phyloP scores from a whole-genome alignment of 2,329 filamentous ascomycete genomes.

The Curvularia hawaiiensis region DNA sequence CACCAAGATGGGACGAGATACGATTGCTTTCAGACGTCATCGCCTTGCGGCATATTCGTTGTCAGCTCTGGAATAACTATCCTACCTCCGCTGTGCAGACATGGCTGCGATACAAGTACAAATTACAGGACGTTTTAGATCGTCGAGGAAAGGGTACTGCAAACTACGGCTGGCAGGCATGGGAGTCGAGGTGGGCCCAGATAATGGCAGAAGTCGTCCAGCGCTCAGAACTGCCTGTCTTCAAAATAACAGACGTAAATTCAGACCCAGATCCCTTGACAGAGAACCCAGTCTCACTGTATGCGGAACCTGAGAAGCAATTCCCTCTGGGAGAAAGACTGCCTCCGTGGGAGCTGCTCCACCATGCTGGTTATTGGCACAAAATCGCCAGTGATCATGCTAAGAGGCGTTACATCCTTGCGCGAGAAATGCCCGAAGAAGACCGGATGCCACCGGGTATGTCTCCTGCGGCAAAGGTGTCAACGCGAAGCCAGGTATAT shows the following conservation, averaged over 20 bases:
- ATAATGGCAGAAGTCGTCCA: slow-evolving; percentile 66
- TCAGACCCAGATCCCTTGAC: slow-evolving; percentile 35
- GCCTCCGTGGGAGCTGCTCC: slow-evolving; percentile 63
- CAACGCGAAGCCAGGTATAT: slow-evolving; percentile 59
- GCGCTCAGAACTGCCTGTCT: slow-evolving; percentile 56
- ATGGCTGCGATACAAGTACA: slow-evolving; percentile 78
- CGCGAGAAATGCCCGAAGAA: slow-evolving; percentile 63
- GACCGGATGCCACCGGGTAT: slow-evolving; percentile 61
- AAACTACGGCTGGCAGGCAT: slow-evolving; percentile 93
- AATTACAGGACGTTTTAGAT: slow-evolving; percentile 78
- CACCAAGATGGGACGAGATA: slow-evolving; percentile 88
- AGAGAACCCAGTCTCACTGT: slow-evolving; percentile 46
- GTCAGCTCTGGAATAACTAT: slow-evolving; percentile 78
- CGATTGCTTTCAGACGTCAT: slow-evolving; percentile 83
- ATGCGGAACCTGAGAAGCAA: slow-evolving; percentile 58
- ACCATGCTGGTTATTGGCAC: slow-evolving; percentile 68
- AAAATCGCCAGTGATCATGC: slow-evolving; percentile 59
- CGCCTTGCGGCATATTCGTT: slow-evolving; percentile 79
- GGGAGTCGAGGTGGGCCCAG: slow-evolving; percentile 77
- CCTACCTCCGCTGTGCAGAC: slow-evolving; percentile 79
- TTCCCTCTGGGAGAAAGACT: slow-evolving; percentile 55
- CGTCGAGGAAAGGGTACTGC: slow-evolving; percentile 81
- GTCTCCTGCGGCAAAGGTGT: slow-evolving; percentile 61
- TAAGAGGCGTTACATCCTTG: slow-evolving; percentile 55
- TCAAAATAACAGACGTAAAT: slow-evolving; percentile 39